phyloP scores from a whole-genome alignment of 768 basidiomycete genomes.

The Leucocoprinus birnbaumii region DNA sequence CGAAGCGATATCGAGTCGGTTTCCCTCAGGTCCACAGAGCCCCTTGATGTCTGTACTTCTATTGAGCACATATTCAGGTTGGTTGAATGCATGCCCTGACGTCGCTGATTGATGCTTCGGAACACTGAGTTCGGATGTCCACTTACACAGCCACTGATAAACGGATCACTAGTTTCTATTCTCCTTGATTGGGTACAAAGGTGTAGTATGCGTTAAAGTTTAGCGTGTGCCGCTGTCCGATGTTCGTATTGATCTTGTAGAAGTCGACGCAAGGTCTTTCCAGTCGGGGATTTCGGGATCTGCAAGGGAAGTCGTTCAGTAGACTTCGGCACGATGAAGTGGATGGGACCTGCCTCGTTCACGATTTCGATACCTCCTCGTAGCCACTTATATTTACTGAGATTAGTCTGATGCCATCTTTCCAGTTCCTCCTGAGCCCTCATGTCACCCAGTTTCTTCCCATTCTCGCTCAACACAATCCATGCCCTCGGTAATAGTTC shows the following conservation, averaged over 20 bases:
- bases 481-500: conserved; percentile 77
- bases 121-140: too few species aligned
- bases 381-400: conserved; percentile 73
- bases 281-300: conserved; percentile 76
- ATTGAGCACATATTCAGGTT: too few species aligned
- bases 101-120: too few species aligned
- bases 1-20: too few species aligned
- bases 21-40: too few species aligned
- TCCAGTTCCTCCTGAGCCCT: conserved; percentile 49
- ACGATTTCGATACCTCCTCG: conserved; percentile 70
- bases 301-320: conserved; percentile 17
- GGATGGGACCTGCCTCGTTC: conserved; percentile 26
- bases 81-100: too few species aligned
- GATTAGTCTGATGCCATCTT: conserved; percentile 56
- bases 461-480: conserved; percentile 60
- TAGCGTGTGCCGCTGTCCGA: conserved; percentile 21
- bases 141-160: background rate
- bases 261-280: conserved; percentile 63
- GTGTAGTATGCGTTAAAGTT: conserved; percentile 27
- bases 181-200: background rate
- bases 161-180: background rate
- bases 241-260: conserved; percentile 59
- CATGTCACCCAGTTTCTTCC: conserved; percentile 46
- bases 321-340: background rate
- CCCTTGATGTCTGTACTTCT: too few species aligned